These are phyloP conservation scores for Isoetes taiwanensis DNA, from an alignment of 75 land plant species.

Conservation along the genomic window DNA sequence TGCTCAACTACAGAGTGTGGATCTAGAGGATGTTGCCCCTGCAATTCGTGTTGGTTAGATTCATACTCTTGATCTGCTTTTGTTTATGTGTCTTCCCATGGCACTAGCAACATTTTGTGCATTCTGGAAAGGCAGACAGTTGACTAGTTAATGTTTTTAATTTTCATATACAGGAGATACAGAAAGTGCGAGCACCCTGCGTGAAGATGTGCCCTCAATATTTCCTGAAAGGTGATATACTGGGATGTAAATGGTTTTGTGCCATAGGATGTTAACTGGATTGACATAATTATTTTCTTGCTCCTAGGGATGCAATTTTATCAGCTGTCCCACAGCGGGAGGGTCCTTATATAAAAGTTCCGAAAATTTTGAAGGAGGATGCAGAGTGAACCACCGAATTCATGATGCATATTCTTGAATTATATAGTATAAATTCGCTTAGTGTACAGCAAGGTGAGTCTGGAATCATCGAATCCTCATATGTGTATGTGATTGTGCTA, in stretches of 20 bases:
- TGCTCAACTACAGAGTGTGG: conserved; percentile 80
- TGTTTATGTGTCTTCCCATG: too few relatives aligned
- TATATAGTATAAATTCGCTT: too few relatives aligned
- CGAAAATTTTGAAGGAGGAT: conserved; percentile 61
- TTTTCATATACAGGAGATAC: conserved; percentile 6
- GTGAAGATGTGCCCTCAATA: conserved; percentile 44
- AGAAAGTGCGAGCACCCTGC: conserved; percentile 16
- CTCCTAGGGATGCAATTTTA: conserved; percentile 50
- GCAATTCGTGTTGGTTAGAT: conserved; percentile 62
- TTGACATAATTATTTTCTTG: background rate
- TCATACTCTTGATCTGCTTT: background rate
- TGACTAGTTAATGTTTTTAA: too few relatives aligned
- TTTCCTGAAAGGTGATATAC: conserved; percentile 54
- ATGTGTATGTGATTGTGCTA: too few relatives aligned
- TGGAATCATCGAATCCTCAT: too few relatives aligned
- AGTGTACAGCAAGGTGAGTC: too few relatives aligned
- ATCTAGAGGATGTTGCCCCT: conserved; percentile 59
- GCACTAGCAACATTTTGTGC: too few relatives aligned
- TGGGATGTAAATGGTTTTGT: background rate
- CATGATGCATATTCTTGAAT: too few relatives aligned
- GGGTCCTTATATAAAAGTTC: conserved; percentile 62
- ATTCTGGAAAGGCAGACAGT: too few relatives aligned
- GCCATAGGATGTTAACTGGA: background rate
- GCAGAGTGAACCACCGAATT: conserved; percentile 8
- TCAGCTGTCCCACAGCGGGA: conserved; percentile 45